Evolutionary conservation across 768 basidiomycete species (phyloP).

Genomic region (Cystobasidium tubakii): DNA sequence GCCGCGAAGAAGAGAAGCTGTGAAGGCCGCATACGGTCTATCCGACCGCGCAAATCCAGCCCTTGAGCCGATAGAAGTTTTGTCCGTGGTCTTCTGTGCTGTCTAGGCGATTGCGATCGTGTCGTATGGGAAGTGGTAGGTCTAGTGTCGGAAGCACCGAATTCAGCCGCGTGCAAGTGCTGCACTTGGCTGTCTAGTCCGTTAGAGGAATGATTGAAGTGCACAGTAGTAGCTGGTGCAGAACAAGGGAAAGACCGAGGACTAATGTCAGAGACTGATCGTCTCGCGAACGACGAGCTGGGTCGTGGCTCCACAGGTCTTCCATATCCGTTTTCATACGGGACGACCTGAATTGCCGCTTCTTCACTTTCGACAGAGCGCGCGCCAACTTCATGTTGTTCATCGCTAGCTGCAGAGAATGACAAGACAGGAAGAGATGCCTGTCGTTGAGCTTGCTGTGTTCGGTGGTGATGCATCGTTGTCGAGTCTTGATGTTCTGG

Average conservation of each 20-base stretch:
- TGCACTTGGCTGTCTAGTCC: not conserved
- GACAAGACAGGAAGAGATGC: conserved; percentile 27
- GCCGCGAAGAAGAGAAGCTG: conserved; percentile 33
- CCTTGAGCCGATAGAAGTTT: not conserved
- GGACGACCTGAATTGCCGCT: conserved; percentile 10
- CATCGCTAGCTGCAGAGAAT: conserved; percentile 22
- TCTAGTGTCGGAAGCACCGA: not conserved
- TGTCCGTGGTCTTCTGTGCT: not conserved
- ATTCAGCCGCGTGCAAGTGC: not conserved
- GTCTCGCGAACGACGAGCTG: not conserved
- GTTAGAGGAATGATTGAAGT: not conserved
- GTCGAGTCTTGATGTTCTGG: not conserved
- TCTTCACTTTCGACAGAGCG: conserved; percentile 11
- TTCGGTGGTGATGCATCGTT: not conserved
- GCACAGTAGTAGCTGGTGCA: conserved; percentile 27
- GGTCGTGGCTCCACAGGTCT: not conserved
- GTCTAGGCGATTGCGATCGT: not conserved
- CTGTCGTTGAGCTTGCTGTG: conserved; percentile 12
- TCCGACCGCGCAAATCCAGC: conserved; percentile 22
- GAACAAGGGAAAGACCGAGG: not conserved
- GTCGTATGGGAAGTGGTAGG: not conserved
- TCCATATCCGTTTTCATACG: not conserved
- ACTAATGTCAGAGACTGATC: not conserved
- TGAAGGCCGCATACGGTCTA: conserved; percentile 24
- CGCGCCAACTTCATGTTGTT: not conserved